Evolutionary conservation across 1,284 basidiomycete genomes (phyloP).

Genomic region (Lignosus rhinocerotis): DNA sequence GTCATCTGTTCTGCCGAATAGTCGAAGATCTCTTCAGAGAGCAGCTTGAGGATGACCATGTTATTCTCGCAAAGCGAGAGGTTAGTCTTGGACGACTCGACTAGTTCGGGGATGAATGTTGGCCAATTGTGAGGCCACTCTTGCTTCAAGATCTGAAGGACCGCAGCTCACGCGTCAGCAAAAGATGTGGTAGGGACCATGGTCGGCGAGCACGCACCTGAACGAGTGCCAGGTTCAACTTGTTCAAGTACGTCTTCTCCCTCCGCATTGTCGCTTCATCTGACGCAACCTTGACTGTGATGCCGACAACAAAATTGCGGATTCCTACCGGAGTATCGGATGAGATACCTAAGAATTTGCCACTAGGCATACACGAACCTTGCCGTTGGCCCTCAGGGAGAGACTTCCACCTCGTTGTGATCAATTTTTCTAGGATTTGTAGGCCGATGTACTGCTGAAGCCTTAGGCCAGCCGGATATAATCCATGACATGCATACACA

Average conservation of each 20-base stretch:
- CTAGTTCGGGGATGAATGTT: constrained; percentile 96
- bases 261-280: constrained; percentile 86
- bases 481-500: constrained; percentile 33
- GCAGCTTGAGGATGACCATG: constrained; percentile 97
- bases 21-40: constrained; percentile 99
- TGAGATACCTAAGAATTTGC: not conserved
- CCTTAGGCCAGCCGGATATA: not conserved
- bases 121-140: constrained; percentile 99
- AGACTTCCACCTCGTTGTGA: constrained; percentile 95
- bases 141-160: constrained; percentile 92
- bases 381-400: constrained; percentile 92
- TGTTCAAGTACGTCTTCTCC: constrained; percentile 96
- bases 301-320: constrained; percentile 94
- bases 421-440: constrained; percentile 94
- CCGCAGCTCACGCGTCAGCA: not conserved
- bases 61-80: constrained; percentile 99
- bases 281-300: constrained; percentile 90
- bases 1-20: constrained; percentile 99
- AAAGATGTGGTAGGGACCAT: constrained; percentile 12
- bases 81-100: constrained; percentile 96
- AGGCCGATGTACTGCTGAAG: constrained; percentile 84
- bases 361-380: constrained; percentile 48
- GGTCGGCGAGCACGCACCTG: constrained; percentile 57
- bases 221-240: constrained; percentile 95
- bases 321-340: constrained; percentile 61